A percentile compares a stretch with the other conserved stretches of the same genome.
These are phyloP conservation scores for Alternaria metachromatica DNA, from an alignment of 2,329 filamentous ascomycete species.

Conservation along the genomic window DNA sequence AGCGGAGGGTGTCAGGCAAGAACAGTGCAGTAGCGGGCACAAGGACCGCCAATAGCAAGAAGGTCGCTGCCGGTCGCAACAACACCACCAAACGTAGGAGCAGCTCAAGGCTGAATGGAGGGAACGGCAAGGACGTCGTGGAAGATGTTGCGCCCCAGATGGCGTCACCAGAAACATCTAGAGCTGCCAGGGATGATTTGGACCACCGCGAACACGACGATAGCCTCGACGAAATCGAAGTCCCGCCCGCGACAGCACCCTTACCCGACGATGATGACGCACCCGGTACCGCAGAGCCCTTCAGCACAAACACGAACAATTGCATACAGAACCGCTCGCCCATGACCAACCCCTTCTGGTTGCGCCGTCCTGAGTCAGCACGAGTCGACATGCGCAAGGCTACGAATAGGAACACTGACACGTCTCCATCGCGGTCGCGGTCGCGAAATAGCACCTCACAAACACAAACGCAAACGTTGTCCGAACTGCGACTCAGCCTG, in stretches of 20 bases:
- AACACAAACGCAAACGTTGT: slow-evolving; percentile 1
- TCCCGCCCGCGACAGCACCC: slow-evolving; percentile 26
- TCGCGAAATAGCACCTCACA: slow-evolving; percentile 15
- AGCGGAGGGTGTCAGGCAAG: neutral
- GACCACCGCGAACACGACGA: slow-evolving; percentile 9
- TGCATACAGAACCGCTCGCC: slow-evolving; percentile 17
- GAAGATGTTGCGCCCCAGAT: slow-evolving; percentile 3
- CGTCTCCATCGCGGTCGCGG: slow-evolving; percentile 29
- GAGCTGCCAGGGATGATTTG: slow-evolving; percentile 13
- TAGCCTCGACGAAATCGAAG: slow-evolving; percentile 18
- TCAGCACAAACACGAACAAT: slow-evolving; percentile 22
- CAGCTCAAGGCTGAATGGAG: neutral
- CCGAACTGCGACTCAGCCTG: slow-evolving; percentile 21
- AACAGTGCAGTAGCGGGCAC: neutral
- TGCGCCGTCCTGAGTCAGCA: slow-evolving; percentile 26
- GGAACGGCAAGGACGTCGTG: neutral
- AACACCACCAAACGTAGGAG: neutral
- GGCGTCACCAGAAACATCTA: slow-evolving; percentile 28
- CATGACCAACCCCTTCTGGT: slow-evolving; percentile 29
- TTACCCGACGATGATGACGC: slow-evolving; percentile 12
- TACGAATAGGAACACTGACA: slow-evolving; percentile 14
- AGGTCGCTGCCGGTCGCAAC: neutral
- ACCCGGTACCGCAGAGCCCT: slow-evolving; percentile 23
- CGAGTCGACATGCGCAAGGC: slow-evolving; percentile 10
- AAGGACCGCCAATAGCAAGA: neutral